Base-by-base conservation (phyloP, 352 stramenopile species). In the Phytophthora tubulina region DNA sequence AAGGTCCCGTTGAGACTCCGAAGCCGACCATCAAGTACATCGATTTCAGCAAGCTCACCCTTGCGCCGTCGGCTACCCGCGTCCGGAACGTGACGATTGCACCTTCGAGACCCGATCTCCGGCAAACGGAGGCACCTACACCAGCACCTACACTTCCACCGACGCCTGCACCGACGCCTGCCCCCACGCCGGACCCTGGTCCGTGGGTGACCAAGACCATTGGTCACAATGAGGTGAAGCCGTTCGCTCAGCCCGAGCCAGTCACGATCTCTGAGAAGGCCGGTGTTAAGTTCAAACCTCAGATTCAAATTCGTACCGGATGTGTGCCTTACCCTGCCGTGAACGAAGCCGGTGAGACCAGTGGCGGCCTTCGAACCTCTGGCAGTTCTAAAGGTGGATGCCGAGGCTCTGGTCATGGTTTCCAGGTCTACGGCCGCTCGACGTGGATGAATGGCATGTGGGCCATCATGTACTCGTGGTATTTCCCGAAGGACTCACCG, bases 401-500 rank as follows among this genome's bases (percentile, higher is more conserved):
- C 27, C 35, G 36, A 61, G 53, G 53, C 17, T 61, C 53, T 42
- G 53, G 53, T 6, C 53, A 61, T 4, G 53, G 53, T 7, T 61
- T 36, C 3, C 53, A 61, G 36, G 53, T 61, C 1, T 61, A 61
- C 10, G 51, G 51, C 17, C 51, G 51, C 27, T 59, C 51, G 4
- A 59, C 51, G 51, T 59, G 51, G 51, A 59, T 59, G n/a, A 10
- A 59, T 8, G 51, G 35, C 4, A 17, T 59, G 3, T 59, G 51
- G 51, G 35, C 51, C n/a, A 48, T 48, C 35, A 59, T 59, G 51
- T 59, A 59, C 51, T 59, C 51, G 3, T 59, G 51, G 53, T 61
- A 61, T 14, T 61, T 61, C 8, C 53, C 38, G 2, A 61, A 61
- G 27, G 53, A 61, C 13, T 61, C 38, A 6, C 36, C 53, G 8